Base-by-base conservation (phyloP, 2,329 filamentous ascomycete genomes). In the Colletotrichum caudatum region DNA sequence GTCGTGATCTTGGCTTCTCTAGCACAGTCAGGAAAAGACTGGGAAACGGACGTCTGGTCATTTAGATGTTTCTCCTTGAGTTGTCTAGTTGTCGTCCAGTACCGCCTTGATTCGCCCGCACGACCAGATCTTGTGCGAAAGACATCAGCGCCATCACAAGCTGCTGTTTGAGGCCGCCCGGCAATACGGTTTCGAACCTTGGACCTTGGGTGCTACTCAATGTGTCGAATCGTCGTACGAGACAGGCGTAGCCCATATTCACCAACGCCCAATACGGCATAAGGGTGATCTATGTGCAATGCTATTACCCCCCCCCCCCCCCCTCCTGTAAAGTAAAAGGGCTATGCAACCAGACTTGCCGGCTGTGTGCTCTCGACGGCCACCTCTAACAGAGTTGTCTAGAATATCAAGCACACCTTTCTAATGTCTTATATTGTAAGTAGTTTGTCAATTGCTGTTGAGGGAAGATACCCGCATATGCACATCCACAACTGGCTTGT, bases 261-360 rank as follows among this genome's bases (percentile, higher is more conserved):
- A 26, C 4, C 2, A 16, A 26, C 12, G 12, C 2, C 4, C n/a
- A 23, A 12, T 7, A 23, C n/a, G 26, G 48, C 1, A 12, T 2
- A 3, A 0, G 5, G 2, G 12, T 23, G 12, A 16, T 16, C 7
- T 4, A 0, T 50, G 23, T 14, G n/a, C 2, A 23, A 23, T 26
- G 3, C 11, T 16, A 50, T 5, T 12, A 14, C 20, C 8, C 7
- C 2, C 5, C 12, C 8, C 5, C 12, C 8, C 2, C 11, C 9
- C 5, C n/a, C 5, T 12, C 7, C n/a, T 16, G 46, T 5, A 23
- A 26, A 23, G 12, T 16, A 23, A 23, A 23, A 14, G 48, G 11
- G 12, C 48, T 12, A 23, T 50, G n/a, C 1, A 18, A 26, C 48
- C 48, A 18, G 23, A 6, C 12, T 16, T 29, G 14, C 48, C 23